Evolutionary conservation across 768 basidiomycete species (phyloP).

Genomic region (Termitomyces sp.): DNA sequence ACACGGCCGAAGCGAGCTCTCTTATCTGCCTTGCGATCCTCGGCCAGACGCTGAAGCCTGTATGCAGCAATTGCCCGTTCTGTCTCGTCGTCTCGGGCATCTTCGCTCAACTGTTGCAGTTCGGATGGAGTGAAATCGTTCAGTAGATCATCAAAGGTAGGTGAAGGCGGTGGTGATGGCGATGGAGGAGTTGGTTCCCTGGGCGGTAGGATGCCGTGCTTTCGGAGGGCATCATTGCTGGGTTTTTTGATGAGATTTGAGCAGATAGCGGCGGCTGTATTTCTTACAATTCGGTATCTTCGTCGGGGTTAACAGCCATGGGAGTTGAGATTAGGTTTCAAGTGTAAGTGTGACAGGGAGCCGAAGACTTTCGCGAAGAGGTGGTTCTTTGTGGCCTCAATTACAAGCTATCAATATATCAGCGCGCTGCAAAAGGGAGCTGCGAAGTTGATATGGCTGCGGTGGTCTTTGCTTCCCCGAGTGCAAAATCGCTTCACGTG

Average conservation of each 20-base stretch:
- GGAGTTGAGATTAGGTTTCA: conserved; percentile 2
- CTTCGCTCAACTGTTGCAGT: conserved; percentile 65
- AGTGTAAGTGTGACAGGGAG: neutral
- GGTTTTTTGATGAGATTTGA: conserved; percentile 4
- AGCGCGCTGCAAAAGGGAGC: neutral
- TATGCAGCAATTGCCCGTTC: conserved; percentile 69
- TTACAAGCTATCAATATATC: neutral
- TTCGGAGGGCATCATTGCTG: conserved; percentile 92
- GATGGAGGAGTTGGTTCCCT: conserved; percentile 60
- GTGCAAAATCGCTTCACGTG: too few species aligned
- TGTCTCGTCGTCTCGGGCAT: conserved; percentile 69
- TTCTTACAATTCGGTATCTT: conserved; percentile 94
- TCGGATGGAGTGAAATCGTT: conserved; percentile 59
- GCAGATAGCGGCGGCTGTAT: neutral
- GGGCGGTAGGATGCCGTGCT: conserved; percentile 86
- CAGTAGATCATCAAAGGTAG: conserved; percentile 62
- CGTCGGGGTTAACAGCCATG: conserved; percentile 76
- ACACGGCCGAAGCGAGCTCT: conserved; percentile 76
- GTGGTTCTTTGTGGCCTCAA: neutral
- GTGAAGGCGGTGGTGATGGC: conserved; percentile 80
- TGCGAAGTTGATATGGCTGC: too few species aligned
- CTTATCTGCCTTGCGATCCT: conserved; percentile 52
- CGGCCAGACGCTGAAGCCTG: conserved; percentile 55
- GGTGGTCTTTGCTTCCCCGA: too few species aligned
- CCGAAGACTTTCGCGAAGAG: neutral